A percentile compares a stretch with the other conserved stretches of the same genome.
These are phyloP conservation scores for Eimeria tenella DNA, from an alignment of 169 alveolate species.

Conservation along the genomic window DNA sequence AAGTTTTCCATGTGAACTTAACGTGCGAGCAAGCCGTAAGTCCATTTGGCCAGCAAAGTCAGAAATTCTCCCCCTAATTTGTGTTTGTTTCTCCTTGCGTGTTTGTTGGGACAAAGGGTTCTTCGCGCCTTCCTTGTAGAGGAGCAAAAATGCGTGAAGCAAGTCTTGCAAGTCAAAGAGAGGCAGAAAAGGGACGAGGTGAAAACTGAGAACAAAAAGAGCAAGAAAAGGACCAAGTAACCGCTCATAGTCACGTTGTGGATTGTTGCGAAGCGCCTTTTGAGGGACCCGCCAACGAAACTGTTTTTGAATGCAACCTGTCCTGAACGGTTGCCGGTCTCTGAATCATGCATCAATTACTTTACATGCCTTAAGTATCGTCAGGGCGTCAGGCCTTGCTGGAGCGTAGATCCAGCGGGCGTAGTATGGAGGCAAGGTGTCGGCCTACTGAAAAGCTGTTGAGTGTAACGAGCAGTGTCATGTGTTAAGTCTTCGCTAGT, in stretches of 20 bases:
- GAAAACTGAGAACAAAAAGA: slow-evolving; percentile 82
- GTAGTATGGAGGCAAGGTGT: too few relatives aligned
- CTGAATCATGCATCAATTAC: neutral
- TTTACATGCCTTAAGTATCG: neutral
- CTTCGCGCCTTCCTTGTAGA: slow-evolving; percentile 94
- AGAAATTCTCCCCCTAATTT: too few relatives aligned
- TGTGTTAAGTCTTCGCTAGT: too few relatives aligned
- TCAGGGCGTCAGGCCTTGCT: too few relatives aligned
- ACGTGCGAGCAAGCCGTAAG: neutral
- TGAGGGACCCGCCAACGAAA: neutral
- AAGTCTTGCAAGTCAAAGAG: slow-evolving; percentile 87
- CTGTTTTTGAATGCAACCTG: neutral
- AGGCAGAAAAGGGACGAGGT: slow-evolving; percentile 85
- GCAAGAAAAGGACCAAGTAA: slow-evolving; percentile 63
- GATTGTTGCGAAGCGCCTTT: neutral
- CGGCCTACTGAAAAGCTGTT: too few relatives aligned
- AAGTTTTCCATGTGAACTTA: neutral
- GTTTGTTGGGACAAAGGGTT: slow-evolving; percentile 82
- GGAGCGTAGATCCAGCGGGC: too few relatives aligned
- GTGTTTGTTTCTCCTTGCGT: neutral
- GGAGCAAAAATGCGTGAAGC: slow-evolving; percentile 93
- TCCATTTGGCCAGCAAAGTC: too few relatives aligned
- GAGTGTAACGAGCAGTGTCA: too few relatives aligned
- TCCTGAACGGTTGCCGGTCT: neutral
- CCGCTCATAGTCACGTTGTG: slow-evolving; percentile 8